Conservation (phyloP, 805 yeast species). For the Kuraishia ogatae region DNA sequence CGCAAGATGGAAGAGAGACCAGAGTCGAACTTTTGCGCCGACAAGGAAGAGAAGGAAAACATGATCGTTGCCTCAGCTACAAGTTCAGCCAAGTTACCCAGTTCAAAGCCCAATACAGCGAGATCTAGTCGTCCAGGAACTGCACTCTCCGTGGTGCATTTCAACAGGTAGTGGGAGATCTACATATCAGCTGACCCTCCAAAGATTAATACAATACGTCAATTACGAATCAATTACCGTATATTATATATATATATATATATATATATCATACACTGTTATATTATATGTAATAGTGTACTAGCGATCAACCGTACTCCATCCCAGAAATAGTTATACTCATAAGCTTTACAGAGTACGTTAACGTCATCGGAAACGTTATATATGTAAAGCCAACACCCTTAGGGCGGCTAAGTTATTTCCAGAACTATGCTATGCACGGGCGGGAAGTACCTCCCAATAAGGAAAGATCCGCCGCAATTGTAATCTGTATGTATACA, state of each 20-base stretch:
- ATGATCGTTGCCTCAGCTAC: neutral
- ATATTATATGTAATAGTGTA: no score
- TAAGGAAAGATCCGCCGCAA: neutral
- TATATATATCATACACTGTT: no score
- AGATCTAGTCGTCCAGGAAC: neutral
- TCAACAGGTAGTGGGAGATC: neutral
- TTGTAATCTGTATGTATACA: neutral
- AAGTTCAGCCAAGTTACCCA: neutral
- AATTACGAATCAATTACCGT: no score
- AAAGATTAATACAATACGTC: no score
- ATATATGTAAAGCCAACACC: no score
- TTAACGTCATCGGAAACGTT: no score
- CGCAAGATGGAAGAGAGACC: neutral
- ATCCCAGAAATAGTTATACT: no score
- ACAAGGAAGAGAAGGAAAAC: neutral
- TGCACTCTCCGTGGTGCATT: neutral
- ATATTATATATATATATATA: no score
- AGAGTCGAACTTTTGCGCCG: neutral
- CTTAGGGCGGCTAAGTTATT: neutral
- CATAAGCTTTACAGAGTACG: no score
- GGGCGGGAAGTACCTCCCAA: neutral
- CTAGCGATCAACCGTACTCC: no score
- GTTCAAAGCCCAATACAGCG: neutral
- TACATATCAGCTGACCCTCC: no score
- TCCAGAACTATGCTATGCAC: neutral